These are phyloP conservation scores for Solanum virginianum DNA, from an alignment of 257 asterid genomes.

Conservation along the genomic window DNA sequence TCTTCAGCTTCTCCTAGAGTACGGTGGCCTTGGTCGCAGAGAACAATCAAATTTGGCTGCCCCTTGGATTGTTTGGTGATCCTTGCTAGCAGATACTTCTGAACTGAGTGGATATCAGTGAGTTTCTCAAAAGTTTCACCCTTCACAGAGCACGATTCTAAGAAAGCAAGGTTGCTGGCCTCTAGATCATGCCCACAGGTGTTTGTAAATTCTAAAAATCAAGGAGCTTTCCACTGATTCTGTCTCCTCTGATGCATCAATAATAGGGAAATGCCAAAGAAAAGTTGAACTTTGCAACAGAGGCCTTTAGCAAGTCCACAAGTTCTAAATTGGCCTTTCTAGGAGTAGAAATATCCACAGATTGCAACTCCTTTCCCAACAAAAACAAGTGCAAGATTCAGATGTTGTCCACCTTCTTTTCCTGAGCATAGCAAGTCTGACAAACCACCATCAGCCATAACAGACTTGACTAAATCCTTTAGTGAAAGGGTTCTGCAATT, in stretches of 20 bases:
- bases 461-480: slow-evolving; percentile 70
- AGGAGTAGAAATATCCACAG: slow-evolving; percentile 50
- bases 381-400: slow-evolving; percentile 68
- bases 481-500: slow-evolving; percentile 63
- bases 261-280: slow-evolving; percentile 78
- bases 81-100: slow-evolving; percentile 69
- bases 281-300: slow-evolving; percentile 57
- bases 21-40: slow-evolving; percentile 48
- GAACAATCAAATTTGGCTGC: slow-evolving; percentile 49
- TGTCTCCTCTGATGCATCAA: slow-evolving; percentile 50
- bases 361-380: slow-evolving; percentile 73
- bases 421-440: slow-evolving; percentile 66
- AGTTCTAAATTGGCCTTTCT: slow-evolving; percentile 49
- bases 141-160: slow-evolving; percentile 58
- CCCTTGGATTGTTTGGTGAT: slow-evolving; percentile 33
- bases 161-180: slow-evolving; percentile 40
- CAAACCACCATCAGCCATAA: slow-evolving; percentile 84
- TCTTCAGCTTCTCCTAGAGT: slow-evolving; percentile 26
- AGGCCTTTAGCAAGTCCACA: slow-evolving; percentile 65
- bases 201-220: slow-evolving; percentile 58
- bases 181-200: slow-evolving; percentile 47
- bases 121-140: slow-evolving; percentile 52
- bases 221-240: slow-evolving; percentile 54
- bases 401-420: slow-evolving; percentile 35
- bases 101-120: slow-evolving; percentile 47